Base-by-base conservation (phyloP, 2,329 filamentous ascomycete genomes). In the Talaromyces pinophilus region DNA sequence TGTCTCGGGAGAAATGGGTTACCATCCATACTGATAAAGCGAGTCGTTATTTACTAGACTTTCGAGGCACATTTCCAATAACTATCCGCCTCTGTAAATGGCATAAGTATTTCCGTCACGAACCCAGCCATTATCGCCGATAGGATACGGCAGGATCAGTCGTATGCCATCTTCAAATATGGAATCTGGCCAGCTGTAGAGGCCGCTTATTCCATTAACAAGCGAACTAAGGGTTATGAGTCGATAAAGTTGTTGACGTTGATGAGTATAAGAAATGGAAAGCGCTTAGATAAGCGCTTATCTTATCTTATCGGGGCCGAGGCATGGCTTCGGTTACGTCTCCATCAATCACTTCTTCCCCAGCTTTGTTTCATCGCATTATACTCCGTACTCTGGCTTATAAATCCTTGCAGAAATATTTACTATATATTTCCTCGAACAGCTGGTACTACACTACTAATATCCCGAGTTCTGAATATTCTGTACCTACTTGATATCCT, bases 251-350 rank as follows among this genome's bases (percentile, higher is more conserved):
- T 30, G 28, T 30, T 25, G 25, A 25, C 4, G 25, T 25, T 25
- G 25, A 25, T 25, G 25, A 25, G 25, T 25, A 3, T 25, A 25
- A 25, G 25, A 30, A 33, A 33, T 33, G 30, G 30, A 33, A 33
- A 25, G 25, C 15, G 15, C 25, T 54, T 38, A 57, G 54, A 57
- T 57, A 57, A 40, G 54, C 1, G 4, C 50, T 30, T 17, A 52
- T 30, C 48, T 35, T 54, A 52, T 54, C 54, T 60, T 46, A 46
- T 60, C 57, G 38, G 33, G 5, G 5, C 61, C 61, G 61, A 63
- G 61, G 61, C 35, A 63, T 42, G 3, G 19, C 48, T 52, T 63
- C 61, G 61, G 61, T 35, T 63, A 62, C 35, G 7, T 2, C 30
- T 59, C 33, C 17, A 17, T 22, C 13, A 8, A 19, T 35, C 10